Percentiles rank a stretch among this genome's conserved stretches.
phyloP scores from a whole-genome alignment of 2,329 filamentous ascomycete genomes.

The Colletotrichum sp. region DNA sequence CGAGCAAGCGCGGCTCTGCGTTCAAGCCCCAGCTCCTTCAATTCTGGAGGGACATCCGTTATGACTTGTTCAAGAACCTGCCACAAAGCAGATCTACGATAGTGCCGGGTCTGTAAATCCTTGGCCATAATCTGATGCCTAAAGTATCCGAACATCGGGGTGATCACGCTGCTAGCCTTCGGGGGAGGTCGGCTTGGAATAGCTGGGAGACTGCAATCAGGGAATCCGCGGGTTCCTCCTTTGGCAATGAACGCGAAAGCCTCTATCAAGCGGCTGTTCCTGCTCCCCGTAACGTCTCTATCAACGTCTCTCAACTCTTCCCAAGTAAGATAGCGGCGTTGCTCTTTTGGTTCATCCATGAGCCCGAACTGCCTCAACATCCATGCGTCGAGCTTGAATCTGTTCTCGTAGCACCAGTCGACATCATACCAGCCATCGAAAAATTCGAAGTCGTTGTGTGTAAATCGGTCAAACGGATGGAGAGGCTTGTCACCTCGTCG shows the following conservation, averaged over 20 bases:
- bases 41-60: too few species aligned
- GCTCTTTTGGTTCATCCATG: not conserved
- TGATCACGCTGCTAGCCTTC: not conserved
- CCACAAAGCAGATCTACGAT: too few species aligned
- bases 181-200: not conserved
- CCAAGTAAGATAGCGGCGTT: not conserved
- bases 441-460: not conserved
- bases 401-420: not conserved
- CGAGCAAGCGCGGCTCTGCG: too few species aligned
- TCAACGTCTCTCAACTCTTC: not conserved
- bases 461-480: not conserved
- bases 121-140: not conserved
- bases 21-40: too few species aligned
- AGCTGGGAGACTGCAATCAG: not conserved
- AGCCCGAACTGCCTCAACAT: not conserved
- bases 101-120: not conserved
- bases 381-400: not conserved
- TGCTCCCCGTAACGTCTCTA: fast-evolving
- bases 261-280: fast-evolving
- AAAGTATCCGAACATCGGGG: not conserved
- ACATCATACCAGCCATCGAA: not conserved
- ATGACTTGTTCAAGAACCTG: too few species aligned
- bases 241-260: not conserved
- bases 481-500: not conserved
- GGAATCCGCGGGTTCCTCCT: not conserved